Evolutionary conservation across 139 green algal species (phyloP).

Genomic region (Pycnococcus provasolii): DNA sequence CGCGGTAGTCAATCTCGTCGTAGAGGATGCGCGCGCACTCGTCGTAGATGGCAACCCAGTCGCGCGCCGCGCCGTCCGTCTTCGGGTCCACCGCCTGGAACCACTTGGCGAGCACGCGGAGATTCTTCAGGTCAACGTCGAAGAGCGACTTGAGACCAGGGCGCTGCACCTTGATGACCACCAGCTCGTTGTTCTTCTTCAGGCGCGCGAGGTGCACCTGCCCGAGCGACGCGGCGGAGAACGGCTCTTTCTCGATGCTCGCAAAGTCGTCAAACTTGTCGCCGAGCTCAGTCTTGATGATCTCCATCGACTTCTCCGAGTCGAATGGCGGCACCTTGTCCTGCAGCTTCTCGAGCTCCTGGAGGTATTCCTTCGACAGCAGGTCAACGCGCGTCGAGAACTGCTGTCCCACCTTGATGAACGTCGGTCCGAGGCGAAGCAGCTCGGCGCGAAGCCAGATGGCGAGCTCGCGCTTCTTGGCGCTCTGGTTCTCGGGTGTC

Average conservation of each 20-base stretch:
- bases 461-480: slow-evolving; percentile 49
- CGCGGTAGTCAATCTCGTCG: slow-evolving; percentile 92
- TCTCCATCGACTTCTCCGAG: slow-evolving; percentile 55
- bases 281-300: slow-evolving; percentile 72
- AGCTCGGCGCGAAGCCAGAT: slow-evolving; percentile 90
- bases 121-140: slow-evolving; percentile 95
- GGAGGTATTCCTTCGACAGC: slow-evolving; percentile 82
- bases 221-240: slow-evolving; percentile 87
- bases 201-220: slow-evolving; percentile 77
- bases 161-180: slow-evolving; percentile 97
- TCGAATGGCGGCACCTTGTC: slow-evolving; percentile 93
- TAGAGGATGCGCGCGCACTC: slow-evolving; percentile 94
- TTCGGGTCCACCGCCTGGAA: slow-evolving; percentile 76
- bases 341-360: slow-evolving; percentile 92
- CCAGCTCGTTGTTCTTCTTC: slow-evolving; percentile 47
- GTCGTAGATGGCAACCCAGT: slow-evolving; percentile 99
- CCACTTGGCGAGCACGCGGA: slow-evolving; percentile 72
- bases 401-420: slow-evolving; percentile 94
- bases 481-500: slow-evolving; percentile 10
- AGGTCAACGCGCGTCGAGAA: slow-evolving; percentile 94
- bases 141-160: slow-evolving; percentile 90
- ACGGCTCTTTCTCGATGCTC: slow-evolving; percentile 39
- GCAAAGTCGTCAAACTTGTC: slow-evolving; percentile 80
- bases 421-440: slow-evolving; percentile 80
- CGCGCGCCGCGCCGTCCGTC: slow-evolving; percentile 85